Evolutionary conservation across 1,139 yeast genomes (phyloP), one percentile per base, ranked within the genome.

Genomic region (Hemisphaericaspora subhashii): DNA sequence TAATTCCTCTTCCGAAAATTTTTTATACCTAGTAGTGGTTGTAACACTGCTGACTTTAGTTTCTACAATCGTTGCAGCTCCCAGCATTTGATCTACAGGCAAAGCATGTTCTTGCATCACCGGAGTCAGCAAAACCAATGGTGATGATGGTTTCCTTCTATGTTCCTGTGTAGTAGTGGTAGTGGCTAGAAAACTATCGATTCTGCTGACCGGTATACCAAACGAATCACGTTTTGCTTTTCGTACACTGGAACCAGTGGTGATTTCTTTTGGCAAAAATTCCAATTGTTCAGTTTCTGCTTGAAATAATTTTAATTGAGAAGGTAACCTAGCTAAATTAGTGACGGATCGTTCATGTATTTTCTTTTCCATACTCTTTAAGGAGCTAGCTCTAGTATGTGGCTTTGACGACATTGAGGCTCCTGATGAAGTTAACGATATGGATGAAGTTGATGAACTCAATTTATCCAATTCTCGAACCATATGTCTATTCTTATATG

Each of bases 291-390:
- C 64, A 35, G 38, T 37, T 27, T 64, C 57, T 37, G 64, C 66
- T 10, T 72, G 66, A 35, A 79, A 63, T 20, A 81, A 58, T 33
- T 72, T 69, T 53, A 80, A 56, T 56, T 81, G 86, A 0, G 84
- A 79, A 0, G 86, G 86, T 44, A 80, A 58, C 14, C 33, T 35
- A n/a, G 41, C 33, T 44, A 80, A 58, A 25, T 29, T 35, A 12
- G 39, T 36, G 6, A 43, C 32, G 20, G 45, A 38, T n/a, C 47
- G 38, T 20, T 32, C 31, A 30, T 40, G 34, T 12, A 20, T 25
- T 9, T 37, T 25, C 14, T 15, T 23, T 13, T 28, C 18, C 16
- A 40, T 50, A 6, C 43, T 43, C 31, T 50, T 50, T 3, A 43
- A 41, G 43, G 51, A 49, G 33, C 52, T 41, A 30, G 53, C 38